A percentile compares a stretch with the other conserved stretches of the same genome.
phyloP scores from a whole-genome alignment of 352 stramenopile species.

The Globisporangium spinosum region DNA sequence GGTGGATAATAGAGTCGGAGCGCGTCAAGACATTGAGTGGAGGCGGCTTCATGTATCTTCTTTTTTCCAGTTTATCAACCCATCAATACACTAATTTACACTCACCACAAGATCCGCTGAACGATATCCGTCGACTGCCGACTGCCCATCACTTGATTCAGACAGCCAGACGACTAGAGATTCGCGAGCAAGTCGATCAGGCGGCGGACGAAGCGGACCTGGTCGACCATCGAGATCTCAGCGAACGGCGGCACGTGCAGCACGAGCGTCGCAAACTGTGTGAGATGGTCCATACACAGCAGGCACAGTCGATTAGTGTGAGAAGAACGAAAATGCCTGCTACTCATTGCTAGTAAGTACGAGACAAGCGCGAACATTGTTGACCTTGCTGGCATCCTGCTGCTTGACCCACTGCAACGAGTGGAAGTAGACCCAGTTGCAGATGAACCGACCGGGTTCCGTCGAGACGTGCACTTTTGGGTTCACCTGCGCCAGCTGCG shows the following conservation, averaged over 20 bases:
- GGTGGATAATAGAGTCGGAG: conserved; percentile 1
- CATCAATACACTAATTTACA: conserved; percentile 1
- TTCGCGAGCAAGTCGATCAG: neutral
- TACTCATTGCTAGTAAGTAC: too few species aligned
- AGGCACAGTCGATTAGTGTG: neutral
- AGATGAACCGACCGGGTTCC: conserved; percentile 1
- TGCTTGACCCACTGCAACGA: conserved; percentile 1
- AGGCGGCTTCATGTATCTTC: neutral
- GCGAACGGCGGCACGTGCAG: conserved; percentile 4
- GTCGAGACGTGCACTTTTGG: neutral
- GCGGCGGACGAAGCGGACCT: conserved; percentile 1
- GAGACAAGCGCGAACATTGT: neutral
- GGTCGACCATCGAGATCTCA: neutral
- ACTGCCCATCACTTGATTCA: too few species aligned
- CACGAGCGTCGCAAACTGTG: conserved; percentile 3
- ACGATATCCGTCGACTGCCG: too few species aligned
- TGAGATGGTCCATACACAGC: neutral
- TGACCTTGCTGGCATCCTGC: neutral
- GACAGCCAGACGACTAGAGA: neutral
- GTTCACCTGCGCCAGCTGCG: neutral
- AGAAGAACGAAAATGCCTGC: too few species aligned
- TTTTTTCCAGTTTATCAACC: neutral
- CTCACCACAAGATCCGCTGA: neutral
- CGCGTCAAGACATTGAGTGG: neutral
- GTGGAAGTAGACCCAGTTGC: conserved; percentile 8